Conservation (phyloP, 1,284 basidiomycete genomes). For the Cryptococcus wingfieldii region DNA sequence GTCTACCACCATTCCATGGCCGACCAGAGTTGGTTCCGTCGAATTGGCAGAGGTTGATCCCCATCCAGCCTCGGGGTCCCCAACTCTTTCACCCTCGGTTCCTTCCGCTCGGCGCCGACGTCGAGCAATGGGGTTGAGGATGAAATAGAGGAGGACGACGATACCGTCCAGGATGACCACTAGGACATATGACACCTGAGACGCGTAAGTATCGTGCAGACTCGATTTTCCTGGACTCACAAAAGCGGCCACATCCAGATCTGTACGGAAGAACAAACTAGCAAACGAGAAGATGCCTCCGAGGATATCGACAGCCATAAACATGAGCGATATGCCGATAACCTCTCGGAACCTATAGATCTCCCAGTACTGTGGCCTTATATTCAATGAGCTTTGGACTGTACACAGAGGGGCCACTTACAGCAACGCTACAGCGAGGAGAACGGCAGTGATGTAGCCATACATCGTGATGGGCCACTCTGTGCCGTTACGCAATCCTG, state of each 20-base stretch:
- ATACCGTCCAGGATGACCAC: constrained; percentile 59
- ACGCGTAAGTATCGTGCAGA: neutral
- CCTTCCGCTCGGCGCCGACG: constrained; percentile 33
- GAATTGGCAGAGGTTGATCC: neutral
- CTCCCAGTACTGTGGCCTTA: constrained; percentile 57
- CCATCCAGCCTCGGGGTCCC: too few species aligned
- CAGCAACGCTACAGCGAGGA: constrained; percentile 62
- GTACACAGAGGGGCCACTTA: constrained; percentile 32
- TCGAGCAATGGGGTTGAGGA: constrained; percentile 58
- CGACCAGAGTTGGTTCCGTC: neutral
- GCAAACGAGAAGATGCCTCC: constrained; percentile 67
- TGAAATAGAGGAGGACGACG: constrained; percentile 58
- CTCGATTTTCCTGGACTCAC: constrained; percentile 53
- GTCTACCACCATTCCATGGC: neutral
- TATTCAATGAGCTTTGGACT: neutral
- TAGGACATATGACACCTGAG: constrained; percentile 40
- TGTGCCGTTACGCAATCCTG: constrained; percentile 53
- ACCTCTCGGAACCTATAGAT: constrained; percentile 68
- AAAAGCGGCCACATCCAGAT: constrained; percentile 64
- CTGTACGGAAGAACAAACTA: constrained; percentile 63
- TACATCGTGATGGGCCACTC: constrained; percentile 57
- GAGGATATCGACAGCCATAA: constrained; percentile 66
- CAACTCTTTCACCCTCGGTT: too few species aligned
- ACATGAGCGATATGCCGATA: constrained; percentile 64
- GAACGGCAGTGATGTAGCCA: constrained; percentile 61